phyloP scores from a whole-genome alignment of 129 eudicot genomes.

The Mikania micrantha region DNA sequence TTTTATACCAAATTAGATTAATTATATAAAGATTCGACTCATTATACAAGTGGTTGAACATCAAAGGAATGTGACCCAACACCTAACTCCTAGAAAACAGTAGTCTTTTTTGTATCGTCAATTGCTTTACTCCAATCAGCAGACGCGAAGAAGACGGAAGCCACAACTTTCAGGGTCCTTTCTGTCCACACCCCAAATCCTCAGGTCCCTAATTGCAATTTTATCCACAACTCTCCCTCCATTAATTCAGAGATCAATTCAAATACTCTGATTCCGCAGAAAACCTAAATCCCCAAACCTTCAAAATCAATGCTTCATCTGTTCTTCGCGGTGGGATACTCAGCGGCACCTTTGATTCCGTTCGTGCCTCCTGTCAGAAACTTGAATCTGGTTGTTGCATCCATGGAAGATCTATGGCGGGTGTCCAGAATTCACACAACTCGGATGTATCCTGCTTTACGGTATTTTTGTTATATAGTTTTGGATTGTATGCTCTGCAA shows the following conservation, averaged over 20 bases:
- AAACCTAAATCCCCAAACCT: background rate
- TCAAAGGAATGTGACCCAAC: too few species aligned
- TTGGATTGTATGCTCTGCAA: slow-evolving; percentile 52
- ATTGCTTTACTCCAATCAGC: background rate
- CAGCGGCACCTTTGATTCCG: slow-evolving; percentile 73
- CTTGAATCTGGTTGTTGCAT: slow-evolving; percentile 54
- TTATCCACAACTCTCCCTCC: too few species aligned
- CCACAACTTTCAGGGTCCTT: background rate
- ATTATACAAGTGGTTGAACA: too few species aligned
- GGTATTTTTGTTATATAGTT: slow-evolving; percentile 54
- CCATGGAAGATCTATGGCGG: slow-evolving; percentile 57
- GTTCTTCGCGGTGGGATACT: slow-evolving; percentile 75
- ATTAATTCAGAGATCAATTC: too few species aligned
- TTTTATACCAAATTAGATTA: too few species aligned
- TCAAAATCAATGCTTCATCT: slow-evolving; percentile 58
- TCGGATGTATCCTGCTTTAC: slow-evolving; percentile 50
- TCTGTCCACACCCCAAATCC: background rate
- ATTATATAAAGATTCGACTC: too few species aligned
- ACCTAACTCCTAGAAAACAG: background rate
- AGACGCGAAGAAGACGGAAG: background rate
- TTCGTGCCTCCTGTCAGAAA: slow-evolving; percentile 73
- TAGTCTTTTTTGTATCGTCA: background rate
- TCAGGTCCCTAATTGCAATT: background rate
- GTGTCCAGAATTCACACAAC: slow-evolving; percentile 40
- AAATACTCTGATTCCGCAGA: background rate